A percentile compares a stretch with the other conserved stretches of the same genome.
Conservation (phyloP, 2,329 filamentous ascomycete genomes). For the Colletotrichum costaricense region DNA sequence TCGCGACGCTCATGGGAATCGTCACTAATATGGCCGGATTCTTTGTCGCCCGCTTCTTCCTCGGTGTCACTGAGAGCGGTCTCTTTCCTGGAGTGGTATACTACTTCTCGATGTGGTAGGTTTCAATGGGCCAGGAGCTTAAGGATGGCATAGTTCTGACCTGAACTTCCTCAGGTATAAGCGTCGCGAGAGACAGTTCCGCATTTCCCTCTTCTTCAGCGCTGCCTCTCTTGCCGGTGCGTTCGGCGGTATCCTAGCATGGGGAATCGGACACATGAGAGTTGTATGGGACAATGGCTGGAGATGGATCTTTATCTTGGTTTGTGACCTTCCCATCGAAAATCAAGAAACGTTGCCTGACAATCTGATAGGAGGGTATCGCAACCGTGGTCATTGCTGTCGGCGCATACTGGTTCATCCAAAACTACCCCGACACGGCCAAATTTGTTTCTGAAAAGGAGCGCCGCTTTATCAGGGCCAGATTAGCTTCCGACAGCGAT, state of each 20-base stretch:
- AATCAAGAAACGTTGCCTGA: constrained; percentile 49
- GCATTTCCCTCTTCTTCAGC: constrained; percentile 67
- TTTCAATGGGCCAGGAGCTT: neutral
- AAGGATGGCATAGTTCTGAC: neutral
- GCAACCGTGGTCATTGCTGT: constrained; percentile 64
- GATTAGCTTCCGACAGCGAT: constrained; percentile 76
- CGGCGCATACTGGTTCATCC: constrained; percentile 68
- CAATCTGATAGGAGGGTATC: constrained; percentile 60
- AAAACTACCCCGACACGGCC: constrained; percentile 72
- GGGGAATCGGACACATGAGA: constrained; percentile 65
- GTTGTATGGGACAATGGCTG: constrained; percentile 65
- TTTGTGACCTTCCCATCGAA: constrained; percentile 41
- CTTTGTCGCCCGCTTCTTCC: constrained; percentile 64
- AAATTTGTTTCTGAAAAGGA: constrained; percentile 66
- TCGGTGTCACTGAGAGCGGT: constrained; percentile 65
- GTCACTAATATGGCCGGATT: constrained; percentile 63
- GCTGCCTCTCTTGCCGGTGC: constrained; percentile 66
- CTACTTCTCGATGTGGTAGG: constrained; percentile 64
- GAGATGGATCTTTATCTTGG: constrained; percentile 71
- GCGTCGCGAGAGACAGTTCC: constrained; percentile 63
- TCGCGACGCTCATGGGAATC: constrained; percentile 63
- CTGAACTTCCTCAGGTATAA: constrained; percentile 46
- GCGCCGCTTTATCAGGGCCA: constrained; percentile 67
- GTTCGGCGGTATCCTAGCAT: constrained; percentile 67
- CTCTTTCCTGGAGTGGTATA: constrained; percentile 63